Percentiles rank a stretch among this genome's conserved stretches.
Conservation (phyloP, 2,329 filamentous ascomycete species). For the Claviceps africana region DNA sequence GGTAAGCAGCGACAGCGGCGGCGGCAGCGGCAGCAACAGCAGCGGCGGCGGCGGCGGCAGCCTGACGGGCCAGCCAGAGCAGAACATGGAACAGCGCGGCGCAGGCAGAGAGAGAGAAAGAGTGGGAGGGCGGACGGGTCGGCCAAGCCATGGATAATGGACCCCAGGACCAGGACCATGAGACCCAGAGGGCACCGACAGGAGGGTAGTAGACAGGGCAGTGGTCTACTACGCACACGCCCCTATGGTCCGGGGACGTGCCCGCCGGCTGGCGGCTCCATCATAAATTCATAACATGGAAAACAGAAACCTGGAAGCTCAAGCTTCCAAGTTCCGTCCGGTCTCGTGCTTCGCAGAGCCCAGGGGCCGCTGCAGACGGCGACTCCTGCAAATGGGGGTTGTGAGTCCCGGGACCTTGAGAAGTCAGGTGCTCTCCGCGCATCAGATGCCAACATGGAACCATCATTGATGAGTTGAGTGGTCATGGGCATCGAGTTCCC, state of each 20-base stretch:
- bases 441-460: too few relatives aligned
- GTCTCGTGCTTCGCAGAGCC: too few relatives aligned
- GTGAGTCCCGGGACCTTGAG: too few relatives aligned
- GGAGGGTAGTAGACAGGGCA: conserved; percentile 2
- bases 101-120: not conserved
- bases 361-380: too few relatives aligned
- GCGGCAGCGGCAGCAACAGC: conserved; percentile 1
- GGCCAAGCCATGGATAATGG: conserved; percentile 2
- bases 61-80: not conserved
- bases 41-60: not conserved
- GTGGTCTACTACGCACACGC: not conserved
- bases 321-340: too few relatives aligned
- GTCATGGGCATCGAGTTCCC: not conserved
- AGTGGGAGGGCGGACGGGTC: conserved; percentile 1
- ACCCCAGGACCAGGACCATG: conserved; percentile 4
- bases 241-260: not conserved
- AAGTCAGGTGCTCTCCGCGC: too few relatives aligned
- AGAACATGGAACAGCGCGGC: not conserved
- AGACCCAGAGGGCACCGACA: conserved; percentile 2
- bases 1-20: not conserved
- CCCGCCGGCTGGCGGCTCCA: not conserved
- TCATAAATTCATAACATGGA: not conserved
- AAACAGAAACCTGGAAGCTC: too few relatives aligned
- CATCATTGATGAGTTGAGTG: not conserved
- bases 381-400: too few relatives aligned